Base-by-base conservation (phyloP, 129 eudicot species). In the Escallonia herrerae region DNA sequence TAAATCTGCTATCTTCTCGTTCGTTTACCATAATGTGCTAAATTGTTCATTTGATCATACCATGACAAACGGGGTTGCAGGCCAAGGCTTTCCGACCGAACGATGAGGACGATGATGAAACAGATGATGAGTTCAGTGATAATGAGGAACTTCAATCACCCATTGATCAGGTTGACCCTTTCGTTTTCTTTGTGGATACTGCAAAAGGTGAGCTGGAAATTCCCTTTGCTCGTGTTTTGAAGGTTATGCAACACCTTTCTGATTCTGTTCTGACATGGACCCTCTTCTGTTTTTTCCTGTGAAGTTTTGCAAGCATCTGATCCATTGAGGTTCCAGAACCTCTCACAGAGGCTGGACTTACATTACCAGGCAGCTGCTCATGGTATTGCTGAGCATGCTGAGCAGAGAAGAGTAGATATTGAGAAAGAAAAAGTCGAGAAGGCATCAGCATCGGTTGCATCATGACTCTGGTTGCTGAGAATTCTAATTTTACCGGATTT, bases 101-200 rank as follows among this genome's bases (percentile, higher is more conserved):
- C 48, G 87, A 82, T 4, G 91, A 77, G 9, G 95, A 87, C 37
- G 91, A 90, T 58, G 86, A 86, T 43, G 97, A 91, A 63, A 68
- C 90, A 0, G 98, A 87, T 66, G 95, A 91, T 57, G 96, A 83
- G 77, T 88, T 77, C 71, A 88, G 96, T 43, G 98, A 88, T 41
- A 89, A 83, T 66, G 96, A 93, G 46, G 98, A 88, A 15, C 43
- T 88, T 70, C 96, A 93, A 60, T 93, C 98, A n/a, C 98, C 98
- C 50, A 85, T 93, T 22, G 96, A 93, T 80, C 91, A 85, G 58
- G 86, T 93, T 62, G 98, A 93, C 70, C 96, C 98, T 37, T 93
- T 88, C 71, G 65, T 93, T 64, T 77, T 85, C 84, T 93, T 93
- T 77, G 96, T 93, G 12, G 96, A 93, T 64, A 77, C 91, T 38